phyloP scores from a whole-genome alignment of 495 filamentous ascomycete genomes.

The Corynascus novoguineensis region DNA sequence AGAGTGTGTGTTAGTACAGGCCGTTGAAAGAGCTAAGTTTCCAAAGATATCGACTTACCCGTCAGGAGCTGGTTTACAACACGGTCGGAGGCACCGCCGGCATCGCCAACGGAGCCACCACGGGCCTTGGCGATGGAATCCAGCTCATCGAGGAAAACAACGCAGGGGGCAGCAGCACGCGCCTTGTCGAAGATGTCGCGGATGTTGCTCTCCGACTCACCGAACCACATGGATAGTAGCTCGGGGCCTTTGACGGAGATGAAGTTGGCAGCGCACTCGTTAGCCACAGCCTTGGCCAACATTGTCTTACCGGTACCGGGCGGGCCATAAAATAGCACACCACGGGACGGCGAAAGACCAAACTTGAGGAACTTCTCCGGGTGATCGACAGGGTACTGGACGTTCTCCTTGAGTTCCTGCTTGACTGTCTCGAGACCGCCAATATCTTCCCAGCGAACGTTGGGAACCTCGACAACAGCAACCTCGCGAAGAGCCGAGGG shows the following conservation, averaged over 20 bases:
- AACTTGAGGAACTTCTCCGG: constrained; percentile 99
- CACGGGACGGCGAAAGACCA: constrained; percentile 92
- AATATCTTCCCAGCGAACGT: constrained; percentile 99
- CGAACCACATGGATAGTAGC: constrained; percentile 99
- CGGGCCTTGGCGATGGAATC: constrained; percentile 99
- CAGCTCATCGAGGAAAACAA: constrained; percentile 97
- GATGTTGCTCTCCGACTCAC: constrained; percentile 99
- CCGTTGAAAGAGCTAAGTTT: not conserved
- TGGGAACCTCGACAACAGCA: constrained; percentile 97
- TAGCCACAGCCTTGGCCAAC: constrained; percentile 98
- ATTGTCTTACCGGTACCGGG: constrained; percentile 99
- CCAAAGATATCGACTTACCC: constrained; percentile 54
- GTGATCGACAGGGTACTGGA: constrained; percentile 98
- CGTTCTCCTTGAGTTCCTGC: constrained; percentile 98
- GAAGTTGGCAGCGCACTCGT: constrained; percentile 99
- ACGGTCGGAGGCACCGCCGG: constrained; percentile 96
- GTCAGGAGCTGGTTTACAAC: constrained; percentile 99
- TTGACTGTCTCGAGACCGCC: constrained; percentile 98
- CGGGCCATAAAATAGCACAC: constrained; percentile 97
- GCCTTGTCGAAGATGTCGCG: constrained; percentile 99
- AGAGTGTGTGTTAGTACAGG: constrained; percentile 42
- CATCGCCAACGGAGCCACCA: constrained; percentile 95
- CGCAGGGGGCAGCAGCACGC: constrained; percentile 93
- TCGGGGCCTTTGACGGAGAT: constrained; percentile 99
- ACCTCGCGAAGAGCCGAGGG: constrained; percentile 98